Conservation (phyloP, 2,329 filamentous ascomycete genomes). For the Xylariaceae sp. region DNA sequence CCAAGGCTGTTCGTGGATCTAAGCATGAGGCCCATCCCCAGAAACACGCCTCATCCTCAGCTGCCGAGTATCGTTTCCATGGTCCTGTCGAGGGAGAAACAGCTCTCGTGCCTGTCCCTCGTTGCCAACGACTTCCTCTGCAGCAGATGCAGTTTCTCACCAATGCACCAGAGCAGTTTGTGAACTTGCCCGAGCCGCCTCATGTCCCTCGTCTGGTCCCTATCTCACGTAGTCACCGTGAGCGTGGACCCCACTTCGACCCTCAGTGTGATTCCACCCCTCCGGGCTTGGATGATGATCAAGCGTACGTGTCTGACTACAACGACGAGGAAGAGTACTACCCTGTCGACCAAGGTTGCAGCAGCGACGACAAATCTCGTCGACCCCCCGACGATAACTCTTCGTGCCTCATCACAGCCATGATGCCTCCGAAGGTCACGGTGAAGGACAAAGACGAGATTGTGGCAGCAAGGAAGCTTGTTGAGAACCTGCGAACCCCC, state of each 20-base stretch:
- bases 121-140: conserved; percentile 19
- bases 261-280: conserved; percentile 3
- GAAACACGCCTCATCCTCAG: conserved; percentile 3
- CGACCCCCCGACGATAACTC: conserved; percentile 65
- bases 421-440: conserved; percentile 65
- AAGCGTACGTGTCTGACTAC: conserved; percentile 47
- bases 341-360: conserved; percentile 65
- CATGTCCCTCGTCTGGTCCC: conserved; percentile 6
- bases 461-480: conserved; percentile 56
- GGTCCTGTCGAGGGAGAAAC: neutral
- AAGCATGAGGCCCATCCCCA: neutral
- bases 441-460: conserved; percentile 68
- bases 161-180: conserved; percentile 4
- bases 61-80: neutral
- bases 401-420: conserved; percentile 44
- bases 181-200: neutral
- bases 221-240: conserved; percentile 9
- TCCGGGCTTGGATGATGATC: conserved; percentile 36
- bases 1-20: neutral
- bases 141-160: conserved; percentile 13
- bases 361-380: conserved; percentile 70
- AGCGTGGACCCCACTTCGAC: neutral
- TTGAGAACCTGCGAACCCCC: conserved; percentile 58
- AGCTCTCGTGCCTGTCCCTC: too few species aligned
- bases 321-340: conserved; percentile 66